phyloP scores from a whole-genome alignment of 257 asterid species.

The Petunia secreta region DNA sequence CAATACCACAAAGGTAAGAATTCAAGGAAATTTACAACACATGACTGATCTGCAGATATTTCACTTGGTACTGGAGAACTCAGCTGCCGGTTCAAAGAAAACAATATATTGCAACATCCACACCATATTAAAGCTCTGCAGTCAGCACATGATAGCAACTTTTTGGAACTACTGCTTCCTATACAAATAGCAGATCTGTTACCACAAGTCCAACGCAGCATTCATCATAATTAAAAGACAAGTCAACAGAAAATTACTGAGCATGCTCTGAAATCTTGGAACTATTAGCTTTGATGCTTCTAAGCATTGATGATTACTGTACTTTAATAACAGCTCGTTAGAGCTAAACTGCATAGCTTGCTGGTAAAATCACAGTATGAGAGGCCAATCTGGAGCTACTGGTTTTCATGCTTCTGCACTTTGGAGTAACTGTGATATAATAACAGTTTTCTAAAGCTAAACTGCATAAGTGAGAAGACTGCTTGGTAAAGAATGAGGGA shows the following conservation, averaged over 20 bases:
- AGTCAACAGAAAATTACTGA: neutral
- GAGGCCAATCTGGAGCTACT: neutral
- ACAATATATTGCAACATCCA: too few relatives aligned
- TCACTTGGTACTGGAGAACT: too few relatives aligned
- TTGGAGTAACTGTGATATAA: neutral
- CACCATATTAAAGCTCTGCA: too few relatives aligned
- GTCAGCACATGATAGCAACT: too few relatives aligned
- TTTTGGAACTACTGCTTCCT: neutral
- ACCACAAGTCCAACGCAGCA: neutral
- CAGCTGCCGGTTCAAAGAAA: too few relatives aligned
- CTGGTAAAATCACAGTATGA: conserved; percentile 4
- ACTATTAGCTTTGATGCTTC: neutral
- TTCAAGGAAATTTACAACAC: too few relatives aligned
- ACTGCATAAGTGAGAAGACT: neutral
- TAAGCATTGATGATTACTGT: neutral
- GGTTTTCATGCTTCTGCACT: conserved; percentile 1
- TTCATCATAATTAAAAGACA: neutral
- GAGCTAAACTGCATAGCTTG: neutral
- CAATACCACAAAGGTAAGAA: too few relatives aligned
- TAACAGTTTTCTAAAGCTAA: neutral
- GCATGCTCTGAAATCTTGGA: neutral
- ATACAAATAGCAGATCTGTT: neutral
- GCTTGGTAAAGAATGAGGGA: neutral
- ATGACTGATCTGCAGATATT: too few relatives aligned
- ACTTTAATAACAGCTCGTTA: neutral